These are phyloP conservation scores for Lentinula aciculospora DNA, from an alignment of 768 basidiomycete species.

Conservation along the genomic window DNA sequence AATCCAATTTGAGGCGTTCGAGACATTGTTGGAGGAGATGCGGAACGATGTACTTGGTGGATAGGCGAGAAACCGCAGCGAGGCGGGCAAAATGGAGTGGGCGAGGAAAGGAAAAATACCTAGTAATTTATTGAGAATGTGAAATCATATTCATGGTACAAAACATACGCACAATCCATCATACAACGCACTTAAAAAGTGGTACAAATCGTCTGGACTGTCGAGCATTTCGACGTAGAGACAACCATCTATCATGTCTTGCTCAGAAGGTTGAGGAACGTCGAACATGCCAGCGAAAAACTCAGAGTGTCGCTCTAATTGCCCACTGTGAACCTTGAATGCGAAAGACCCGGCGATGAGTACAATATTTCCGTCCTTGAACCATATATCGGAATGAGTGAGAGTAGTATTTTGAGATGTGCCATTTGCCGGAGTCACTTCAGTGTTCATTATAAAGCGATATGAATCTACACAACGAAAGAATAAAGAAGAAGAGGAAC, in stretches of 20 bases:
- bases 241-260: constrained; percentile 49
- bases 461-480: background rate
- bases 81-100: constrained; percentile 47
- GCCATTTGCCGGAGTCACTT: background rate
- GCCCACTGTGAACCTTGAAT: constrained; percentile 30
- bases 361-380: constrained; percentile 8
- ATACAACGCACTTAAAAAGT: constrained; percentile 65
- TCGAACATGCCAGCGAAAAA: constrained; percentile 67
- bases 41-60: constrained; percentile 72
- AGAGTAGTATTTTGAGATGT: background rate
- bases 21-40: constrained; percentile 60
- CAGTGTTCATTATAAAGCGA: background rate
- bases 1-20: constrained; percentile 52
- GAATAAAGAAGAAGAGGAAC: background rate
- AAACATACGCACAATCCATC: constrained; percentile 59
- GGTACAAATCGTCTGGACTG: constrained; percentile 57
- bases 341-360: background rate
- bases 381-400: background rate
- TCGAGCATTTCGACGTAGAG: constrained; percentile 59
- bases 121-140: constrained; percentile 15
- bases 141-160: background rate
- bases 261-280: constrained; percentile 46
- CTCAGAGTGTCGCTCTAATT: constrained; percentile 70
- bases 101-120: constrained; percentile 50
- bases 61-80: constrained; percentile 62